Base-by-base conservation (phyloP, 148 eudicot species). In the Salicornia ramosissima region DNA sequence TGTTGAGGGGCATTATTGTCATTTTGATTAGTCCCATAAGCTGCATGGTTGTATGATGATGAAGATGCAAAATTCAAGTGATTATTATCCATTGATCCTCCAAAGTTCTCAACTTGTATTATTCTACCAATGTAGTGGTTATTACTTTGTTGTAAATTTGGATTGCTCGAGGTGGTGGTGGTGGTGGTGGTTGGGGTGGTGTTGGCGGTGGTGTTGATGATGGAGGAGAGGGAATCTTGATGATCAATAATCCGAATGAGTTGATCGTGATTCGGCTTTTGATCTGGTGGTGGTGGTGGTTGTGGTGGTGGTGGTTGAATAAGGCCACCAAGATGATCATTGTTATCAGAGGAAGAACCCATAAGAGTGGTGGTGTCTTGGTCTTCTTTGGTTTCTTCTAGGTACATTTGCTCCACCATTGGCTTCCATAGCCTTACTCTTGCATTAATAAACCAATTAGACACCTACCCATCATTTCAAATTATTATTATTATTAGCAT, bases 391-490 rank as follows among this genome's bases (percentile, higher is more conserved):
- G 84, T 83, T 73, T 95, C 99, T 74, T 95, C 99, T 26, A 87
- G 22, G 80, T 95, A 95, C 99, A 95, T 95, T 65, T 95, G 96
- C 67, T 95, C 99, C 69, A 95, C 97, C 99, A 91, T 95, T 11
- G 99, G 99, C 68, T 95, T 95, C 99, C 99, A 95, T 49, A 95
- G 86, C 77, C 99, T 86, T 52, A 95, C 99, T 75, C 99, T 82
- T 59, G 99, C 99, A 51, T 95, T 95, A 21, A 95, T 95, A 69
- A 95, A 95, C 99, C 99, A 95, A 75, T 95, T 95, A 2, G 99
- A 95, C 26, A 95, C 99, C 99, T 94, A 67, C 19, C n/a, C 29
- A 55, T 31, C 21, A 65, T 61, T 21, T 65, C 34, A 25, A n/a
- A 12, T 25, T 25, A 57, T 1, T 16, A 42, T n/a, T 22, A 39